Base-by-base conservation (phyloP, 192 early-diverging fungal genomes). In the Linnemannia zychae region DNA sequence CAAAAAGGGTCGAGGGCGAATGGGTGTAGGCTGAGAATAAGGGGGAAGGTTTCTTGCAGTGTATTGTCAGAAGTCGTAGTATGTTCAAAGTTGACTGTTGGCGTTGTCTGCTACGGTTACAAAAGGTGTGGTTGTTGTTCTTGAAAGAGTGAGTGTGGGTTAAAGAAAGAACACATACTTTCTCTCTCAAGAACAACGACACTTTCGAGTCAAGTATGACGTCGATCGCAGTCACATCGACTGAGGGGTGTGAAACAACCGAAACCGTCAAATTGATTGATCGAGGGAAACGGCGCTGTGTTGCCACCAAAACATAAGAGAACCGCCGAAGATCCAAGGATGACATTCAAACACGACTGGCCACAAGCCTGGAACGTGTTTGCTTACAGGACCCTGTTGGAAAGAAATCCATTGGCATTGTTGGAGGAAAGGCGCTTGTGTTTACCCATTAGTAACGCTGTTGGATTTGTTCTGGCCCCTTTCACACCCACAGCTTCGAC, bases 181-280 rank as follows among this genome's bases (percentile, higher is more conserved):
- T n/a, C n/a, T n/a, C n/a, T n/a, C n/a, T n/a, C n/a, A n/a, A n/a
- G n/a, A n/a, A n/a, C n/a, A n/a, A n/a, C n/a, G n/a, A n/a, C n/a
- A n/a, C n/a, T n/a, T n/a, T n/a, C n/a, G n/a, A 44, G 40, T 44
- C 40, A 31, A 3, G 11, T 28, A 63, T 63, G 57, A 63, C 57
- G 57, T 63, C 57, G 57, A 63, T 63, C 57, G 57, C 57, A 63
- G 57, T 63, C 57, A 63, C 57, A 15, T 33, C 11, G 53, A 60
- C n/a, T n/a, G 24, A 24, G 49, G 52, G 53, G 53, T 60, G 24
- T 28, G 53, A 60, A 53, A 53, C 20, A n/a, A 11, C 24, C 57
- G 57, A 63, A 63, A 50, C 18, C 24, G 57, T 24, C 52, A 57
- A n/a, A n/a, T n/a, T n/a, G n/a, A 57, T 57, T 57, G 52, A 57